Evolutionary conservation across 192 early-diverging fungal genomes (phyloP), one percentile per base, ranked within the genome.

Genomic region (Coemansia sp.): DNA sequence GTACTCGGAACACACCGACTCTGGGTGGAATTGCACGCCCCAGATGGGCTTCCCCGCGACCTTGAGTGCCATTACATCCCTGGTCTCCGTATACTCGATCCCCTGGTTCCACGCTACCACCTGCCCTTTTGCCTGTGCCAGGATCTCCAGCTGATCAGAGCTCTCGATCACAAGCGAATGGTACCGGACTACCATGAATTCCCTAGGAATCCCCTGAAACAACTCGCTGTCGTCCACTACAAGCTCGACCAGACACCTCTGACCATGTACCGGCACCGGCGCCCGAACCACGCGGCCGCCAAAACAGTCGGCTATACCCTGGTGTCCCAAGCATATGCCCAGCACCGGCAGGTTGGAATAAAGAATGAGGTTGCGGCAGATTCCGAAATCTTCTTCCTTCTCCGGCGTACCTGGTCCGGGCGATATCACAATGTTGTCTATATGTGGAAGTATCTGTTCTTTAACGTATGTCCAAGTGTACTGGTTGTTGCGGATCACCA

Each of bases 21-120:
- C 97, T 8, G 97, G 97, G 68, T 98, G 97, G 73, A 97, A 97
- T 67, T 98, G 97, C 43, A 98, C 93, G 9, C 94, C 92, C 81
- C 89, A 94, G 9, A 96, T 75, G 35, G 94, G 94, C 18, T 85
- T 73, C 1, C 51, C 62, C 18, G 60, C 76, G 78, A 96, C 95
- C 57, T 86, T 73, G 38, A 98, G 73, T 1, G 87, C 95, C 95
- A 96, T 96, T 12, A 98, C 85, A 3, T 86, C 87, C 4, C 53
- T 71, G 3, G 68, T 28, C 7, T 20, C 32, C 5, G 57, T 57
- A n/a, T 69, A 59, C 2, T 36, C 32, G 11, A 56, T 41, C 0
- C 14, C 2, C 8, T 64, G 6, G 38, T 58, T 68, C 63, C 58
- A 64, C 51, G 53, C 57, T 5, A 56, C 20, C 2, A 76, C 71